Conservation (phyloP, 495 filamentous ascomycete species). For the Hypoxylon lenormandii region DNA sequence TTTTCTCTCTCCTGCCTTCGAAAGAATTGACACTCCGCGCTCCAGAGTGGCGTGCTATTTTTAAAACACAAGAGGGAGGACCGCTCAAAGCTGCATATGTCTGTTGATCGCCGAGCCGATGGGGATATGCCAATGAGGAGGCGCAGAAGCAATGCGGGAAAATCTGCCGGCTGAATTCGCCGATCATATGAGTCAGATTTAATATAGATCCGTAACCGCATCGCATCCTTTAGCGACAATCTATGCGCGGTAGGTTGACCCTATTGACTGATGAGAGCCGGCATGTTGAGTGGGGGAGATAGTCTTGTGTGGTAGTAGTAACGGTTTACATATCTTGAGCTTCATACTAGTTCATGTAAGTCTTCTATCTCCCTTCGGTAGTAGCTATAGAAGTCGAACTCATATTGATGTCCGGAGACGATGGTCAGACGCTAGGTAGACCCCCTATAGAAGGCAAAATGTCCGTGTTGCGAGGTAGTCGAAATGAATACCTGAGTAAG, state of each 20-base stretch:
- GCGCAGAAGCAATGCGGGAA: constrained; percentile 52
- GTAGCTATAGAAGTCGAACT: too few species aligned
- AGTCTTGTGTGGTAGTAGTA: constrained; percentile 13
- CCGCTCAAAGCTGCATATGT: constrained; percentile 25
- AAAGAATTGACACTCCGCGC: background rate
- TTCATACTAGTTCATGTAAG: background rate
- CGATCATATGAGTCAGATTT: constrained; percentile 62
- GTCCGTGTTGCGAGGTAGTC: too few species aligned
- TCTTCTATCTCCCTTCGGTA: too few species aligned
- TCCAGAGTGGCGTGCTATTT: constrained; percentile 6
- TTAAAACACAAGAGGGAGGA: constrained; percentile 8
- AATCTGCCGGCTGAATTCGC: constrained; percentile 59
- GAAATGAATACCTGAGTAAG: too few species aligned
- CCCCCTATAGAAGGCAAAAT: too few species aligned
- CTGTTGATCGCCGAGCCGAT: constrained; percentile 24
- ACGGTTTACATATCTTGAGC: constrained; percentile 31
- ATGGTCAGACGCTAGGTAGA: too few species aligned
- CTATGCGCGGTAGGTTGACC: constrained; percentile 9
- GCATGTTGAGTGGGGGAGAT: constrained; percentile 5
- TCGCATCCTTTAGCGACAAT: constrained; percentile 23
- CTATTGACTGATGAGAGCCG: constrained; percentile 7
- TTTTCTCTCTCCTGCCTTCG: background rate
- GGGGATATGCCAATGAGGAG: constrained; percentile 38
- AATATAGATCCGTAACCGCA: constrained; percentile 48
- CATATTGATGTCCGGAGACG: too few species aligned